Base-by-base conservation (phyloP, 1,139 yeast genomes). In the Meyerozyma guilliermondii region DNA sequence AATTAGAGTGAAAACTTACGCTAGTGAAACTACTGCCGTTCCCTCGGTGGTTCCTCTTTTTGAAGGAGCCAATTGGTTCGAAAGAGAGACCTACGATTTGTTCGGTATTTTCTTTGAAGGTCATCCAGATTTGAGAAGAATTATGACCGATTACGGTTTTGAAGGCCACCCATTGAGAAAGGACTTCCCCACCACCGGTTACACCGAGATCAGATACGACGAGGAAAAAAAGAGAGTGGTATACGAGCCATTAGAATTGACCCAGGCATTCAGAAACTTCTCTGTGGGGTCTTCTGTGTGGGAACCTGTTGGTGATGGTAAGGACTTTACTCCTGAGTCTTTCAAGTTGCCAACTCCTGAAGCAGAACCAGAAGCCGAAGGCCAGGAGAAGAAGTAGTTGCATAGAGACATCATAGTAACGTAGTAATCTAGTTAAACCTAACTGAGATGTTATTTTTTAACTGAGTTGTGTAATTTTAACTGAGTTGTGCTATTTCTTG, bases 111-210 rank as follows among this genome's bases (percentile, higher is more conserved):
- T 87, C 66, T 87, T 87, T 58, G 92, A 84, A 62, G 87, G 84
- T 48, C 96, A 87, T 63, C 95, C 95, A 9, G 96, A 87, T 65
- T 74, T 87, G 60, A 82, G 96, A 70, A 78, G 96, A 68, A 86
- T 87, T 61, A 77, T 87, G 81, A 87, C 96, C 42, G 96, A 87
- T 67, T 87, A 87, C 64, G 96, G 96, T 29, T 87, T 87, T 56
- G 95, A 86, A 65, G 96, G 96, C 43, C 94, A 87, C 61, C 96
- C 96, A 13, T 76, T 87, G 62, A 80, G 95, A 66, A 87, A 87
- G 66, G 96, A 87, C 65, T 87, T 87, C 85, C 96, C 96, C 54
- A 81, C 92, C 39, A 85, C 95, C 39, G 95, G 95, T 48, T 87
- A 85, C 67, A 86, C 94, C 41, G 95, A 87, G 68, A 88, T 87